Base-by-base conservation (phyloP, 2,329 filamentous ascomycete genomes). In the Monosporascus sp. region DNA sequence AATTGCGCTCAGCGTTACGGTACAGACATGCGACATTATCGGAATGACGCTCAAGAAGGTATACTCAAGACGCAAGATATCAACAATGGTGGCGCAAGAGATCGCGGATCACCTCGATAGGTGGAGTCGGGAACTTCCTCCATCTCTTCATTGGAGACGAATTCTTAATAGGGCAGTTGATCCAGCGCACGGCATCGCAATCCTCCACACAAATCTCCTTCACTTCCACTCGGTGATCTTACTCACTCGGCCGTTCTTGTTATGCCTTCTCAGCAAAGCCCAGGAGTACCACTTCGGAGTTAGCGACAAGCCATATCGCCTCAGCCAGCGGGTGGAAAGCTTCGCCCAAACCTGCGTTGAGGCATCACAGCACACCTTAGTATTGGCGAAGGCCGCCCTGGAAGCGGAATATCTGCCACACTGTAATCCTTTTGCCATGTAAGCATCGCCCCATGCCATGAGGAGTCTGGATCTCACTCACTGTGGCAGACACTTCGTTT, bases 201-300 rank as follows among this genome's bases (percentile, higher is more conserved):
- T 84, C n/a, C 67, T 87, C 6, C 84, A 87, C 58, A 72, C 79
- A 53, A 84, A 85, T 55, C 70, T 87, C 24, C 71, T 86, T 37
- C 81, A 86, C 53, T 80, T 77, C 52, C 83, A 87, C 62, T 81
- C 82, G 0, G 77, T 86, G 43, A 78, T 87, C 26, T 72, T 88
- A 0, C 74, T 88, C 1, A 85, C 81, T 1, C 74, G 85, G 28
- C 84, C 85, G 0, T 87, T 87, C 63, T 84, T 87, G 54, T 68
- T 86, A 15, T 80, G 78, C 53, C 73, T 84, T 14, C 72, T 85
- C 41, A 81, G 73, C 52, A 69, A 71, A 62, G 62, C 66, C 2
- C 65, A 68, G 37, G 63, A 67, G 55, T 63, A 72, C 53, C 60
- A 65, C 48, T 50, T 63, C 50, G 59, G 70, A 53, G 52, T 63